Evolutionary conservation across 176 grass and related monocot species (phyloP), one percentile per base, ranked within the genome.

Genomic region (Raddia distichophylla): DNA sequence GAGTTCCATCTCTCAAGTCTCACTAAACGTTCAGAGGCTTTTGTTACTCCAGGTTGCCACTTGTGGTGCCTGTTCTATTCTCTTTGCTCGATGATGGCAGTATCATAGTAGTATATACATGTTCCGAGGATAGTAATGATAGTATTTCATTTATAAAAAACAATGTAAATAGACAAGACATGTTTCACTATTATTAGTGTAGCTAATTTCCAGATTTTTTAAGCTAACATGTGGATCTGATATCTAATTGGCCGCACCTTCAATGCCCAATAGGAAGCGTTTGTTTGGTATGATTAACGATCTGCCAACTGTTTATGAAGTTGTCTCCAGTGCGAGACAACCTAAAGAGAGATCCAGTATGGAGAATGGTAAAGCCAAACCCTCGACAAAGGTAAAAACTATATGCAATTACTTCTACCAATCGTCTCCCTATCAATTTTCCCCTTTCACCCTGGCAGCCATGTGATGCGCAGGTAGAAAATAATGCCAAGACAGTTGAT

Each of bases 261-360:
- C 48, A 64, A 50, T 14, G 64, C 37, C 37, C 35, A 72, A 73
- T 73, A 96, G 93, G 90, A 90, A 89, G 72, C 88, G 83, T 71
- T 89, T 92, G 74, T 96, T 96, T 75, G 80, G 90, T 58, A 90
- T 96, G 90, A 93, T 96, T 60, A 92, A 92, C 66, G 90, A 93
- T 46, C 84, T 90, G 37, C 90, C 88, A 69, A 92, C 93, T 45
- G 87, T 92, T 46, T 96, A 86, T 81, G 90, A 96, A 87, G 90
- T 93, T 64, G 87, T 92, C 32, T 77, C 83, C 0, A 67, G 84
- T 75, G 78, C 48, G 33, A 86, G 80, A 81, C 87, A 92, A 75
- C 81, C 75, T 34, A 86, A 65, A 44, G 90, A 93, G 69, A 88
- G 81, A 37, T 86, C 93, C 61, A 67, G 71, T 64, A 77, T 90